phyloP scores from a whole-genome alignment of 2,329 filamentous ascomycete genomes.

The Anthostomella pinea region DNA sequence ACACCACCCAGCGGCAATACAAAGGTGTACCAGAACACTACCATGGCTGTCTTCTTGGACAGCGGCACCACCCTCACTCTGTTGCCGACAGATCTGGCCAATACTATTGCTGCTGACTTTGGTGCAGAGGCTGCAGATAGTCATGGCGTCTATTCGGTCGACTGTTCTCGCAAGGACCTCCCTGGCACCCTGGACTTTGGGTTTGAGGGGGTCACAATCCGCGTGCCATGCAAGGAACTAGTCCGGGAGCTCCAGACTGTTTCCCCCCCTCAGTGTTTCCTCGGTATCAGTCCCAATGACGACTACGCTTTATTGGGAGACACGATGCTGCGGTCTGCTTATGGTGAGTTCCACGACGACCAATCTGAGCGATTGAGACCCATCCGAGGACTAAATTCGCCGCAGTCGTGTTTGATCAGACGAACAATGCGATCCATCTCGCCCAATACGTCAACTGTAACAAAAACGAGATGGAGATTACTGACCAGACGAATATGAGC shows the following conservation, averaged over 20 bases:
- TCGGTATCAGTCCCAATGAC: conserved; percentile 47
- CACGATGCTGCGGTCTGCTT: conserved; percentile 55
- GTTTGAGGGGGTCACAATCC: conserved; percentile 47
- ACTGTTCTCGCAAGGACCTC: conserved; percentile 40
- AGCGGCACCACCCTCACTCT: conserved; percentile 68
- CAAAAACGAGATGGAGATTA: conserved; percentile 41
- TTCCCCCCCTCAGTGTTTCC: conserved; percentile 39
- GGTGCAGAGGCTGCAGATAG: conserved; percentile 37
- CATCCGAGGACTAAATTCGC: conserved; percentile 4
- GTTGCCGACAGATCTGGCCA: conserved; percentile 55
- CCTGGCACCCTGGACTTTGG: conserved; percentile 47
- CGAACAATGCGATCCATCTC: conserved; percentile 46
- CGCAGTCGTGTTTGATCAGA: conserved; percentile 50
- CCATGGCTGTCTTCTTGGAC: conserved; percentile 63
- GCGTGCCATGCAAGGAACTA: conserved; percentile 49
- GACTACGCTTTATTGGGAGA: conserved; percentile 55
- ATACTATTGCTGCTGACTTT: conserved; percentile 48
- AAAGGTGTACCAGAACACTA: conserved; percentile 36
- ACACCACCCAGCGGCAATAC: conserved; percentile 35
- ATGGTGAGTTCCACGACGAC: conserved; percentile 34
- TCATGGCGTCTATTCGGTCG: conserved; percentile 45
- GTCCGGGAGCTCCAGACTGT: conserved; percentile 35
- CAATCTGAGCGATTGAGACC: background rate
- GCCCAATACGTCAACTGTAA: conserved; percentile 52
- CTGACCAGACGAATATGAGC: conserved; percentile 27